phyloP scores from a whole-genome alignment of 2,329 filamentous ascomycete genomes.

The Cladophialophora bantiana region DNA sequence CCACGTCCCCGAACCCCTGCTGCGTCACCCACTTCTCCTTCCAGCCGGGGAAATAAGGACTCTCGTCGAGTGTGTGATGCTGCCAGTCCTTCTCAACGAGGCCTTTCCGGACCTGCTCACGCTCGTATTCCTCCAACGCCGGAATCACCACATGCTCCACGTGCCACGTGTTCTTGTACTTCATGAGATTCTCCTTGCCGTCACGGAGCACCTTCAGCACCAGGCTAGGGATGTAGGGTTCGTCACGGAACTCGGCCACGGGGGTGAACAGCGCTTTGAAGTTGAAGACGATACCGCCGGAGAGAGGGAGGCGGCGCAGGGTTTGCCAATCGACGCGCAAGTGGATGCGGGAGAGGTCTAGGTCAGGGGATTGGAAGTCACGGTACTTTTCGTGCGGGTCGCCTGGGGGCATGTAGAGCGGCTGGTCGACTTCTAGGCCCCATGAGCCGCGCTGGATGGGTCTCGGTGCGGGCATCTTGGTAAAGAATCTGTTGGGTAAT shows the following conservation, averaged over 20 bases:
- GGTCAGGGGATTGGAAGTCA: slow-evolving; percentile 61
- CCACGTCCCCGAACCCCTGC: slow-evolving; percentile 60
- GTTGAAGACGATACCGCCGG: slow-evolving; percentile 79
- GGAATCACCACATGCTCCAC: slow-evolving; percentile 76
- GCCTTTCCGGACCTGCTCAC: slow-evolving; percentile 70
- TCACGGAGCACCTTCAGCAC: slow-evolving; percentile 72
- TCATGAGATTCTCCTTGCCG: slow-evolving; percentile 73
- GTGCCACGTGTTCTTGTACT: slow-evolving; percentile 84
- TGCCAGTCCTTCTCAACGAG: slow-evolving; percentile 69
- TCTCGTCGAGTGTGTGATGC: slow-evolving; percentile 73
- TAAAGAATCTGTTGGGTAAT: slow-evolving; percentile 70
- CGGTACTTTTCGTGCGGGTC: slow-evolving; percentile 70
- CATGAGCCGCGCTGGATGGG: slow-evolving; percentile 86
- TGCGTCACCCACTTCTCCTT: slow-evolving; percentile 73
- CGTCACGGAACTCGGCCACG: slow-evolving; percentile 70
- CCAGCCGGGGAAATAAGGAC: slow-evolving; percentile 79
- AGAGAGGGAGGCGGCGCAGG: slow-evolving; percentile 76
- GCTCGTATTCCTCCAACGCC: slow-evolving; percentile 66
- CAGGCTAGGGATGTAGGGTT: slow-evolving; percentile 75
- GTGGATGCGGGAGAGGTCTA: slow-evolving; percentile 67
- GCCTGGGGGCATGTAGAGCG: slow-evolving; percentile 75
- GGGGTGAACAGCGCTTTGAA: slow-evolving; percentile 88
- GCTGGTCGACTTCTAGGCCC: slow-evolving; percentile 78
- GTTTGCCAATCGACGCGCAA: slow-evolving; percentile 91
- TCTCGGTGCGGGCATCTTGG: slow-evolving; percentile 74